Evolutionary conservation across 768 basidiomycete genomes (phyloP).

Genomic region (Lepiota brunneoincarnata): DNA sequence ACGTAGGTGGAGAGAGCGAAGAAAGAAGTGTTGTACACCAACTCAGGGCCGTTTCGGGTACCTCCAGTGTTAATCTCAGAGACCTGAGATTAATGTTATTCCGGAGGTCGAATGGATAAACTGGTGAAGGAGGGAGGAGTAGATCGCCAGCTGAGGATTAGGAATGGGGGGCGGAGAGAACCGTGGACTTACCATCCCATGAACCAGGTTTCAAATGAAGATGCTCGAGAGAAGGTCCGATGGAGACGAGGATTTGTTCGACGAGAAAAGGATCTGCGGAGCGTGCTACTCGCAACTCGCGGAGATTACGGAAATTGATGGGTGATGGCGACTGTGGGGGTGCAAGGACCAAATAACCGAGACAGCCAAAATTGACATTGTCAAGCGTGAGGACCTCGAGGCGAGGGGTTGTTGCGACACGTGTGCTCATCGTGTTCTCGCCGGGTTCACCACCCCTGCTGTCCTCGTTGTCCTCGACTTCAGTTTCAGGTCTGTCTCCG

Average conservation of each 20-base stretch:
- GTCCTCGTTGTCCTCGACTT: not conserved
- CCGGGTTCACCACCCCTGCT: constrained; percentile 9
- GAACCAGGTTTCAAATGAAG: constrained; percentile 43
- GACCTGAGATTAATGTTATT: constrained; percentile 34
- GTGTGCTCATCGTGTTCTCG: constrained; percentile 4
- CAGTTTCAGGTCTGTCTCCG: not conserved
- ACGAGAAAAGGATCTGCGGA: constrained; percentile 34
- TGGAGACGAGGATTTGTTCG: constrained; percentile 30
- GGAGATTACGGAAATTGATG: constrained; percentile 33
- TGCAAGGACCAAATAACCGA: constrained; percentile 37
- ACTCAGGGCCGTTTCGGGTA: constrained; percentile 30
- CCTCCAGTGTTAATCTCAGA: constrained; percentile 39
- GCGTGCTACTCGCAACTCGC: constrained; percentile 41
- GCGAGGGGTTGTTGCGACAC: constrained; percentile 14
- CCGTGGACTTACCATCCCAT: constrained; percentile 34
- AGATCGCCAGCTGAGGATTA: not conserved
- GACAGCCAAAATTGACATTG: constrained; percentile 32
- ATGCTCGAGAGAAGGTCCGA: constrained; percentile 36
- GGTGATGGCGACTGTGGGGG: constrained; percentile 20
- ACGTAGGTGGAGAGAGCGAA: constrained; percentile 14
- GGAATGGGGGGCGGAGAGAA: not conserved
- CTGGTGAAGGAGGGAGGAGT: constrained; percentile 11
- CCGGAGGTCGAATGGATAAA: constrained; percentile 34
- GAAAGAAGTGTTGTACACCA: constrained; percentile 35
- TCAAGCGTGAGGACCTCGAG: constrained; percentile 41